Evolutionary conservation across 768 basidiomycete species (phyloP).

Genomic region (Russula abietina): DNA sequence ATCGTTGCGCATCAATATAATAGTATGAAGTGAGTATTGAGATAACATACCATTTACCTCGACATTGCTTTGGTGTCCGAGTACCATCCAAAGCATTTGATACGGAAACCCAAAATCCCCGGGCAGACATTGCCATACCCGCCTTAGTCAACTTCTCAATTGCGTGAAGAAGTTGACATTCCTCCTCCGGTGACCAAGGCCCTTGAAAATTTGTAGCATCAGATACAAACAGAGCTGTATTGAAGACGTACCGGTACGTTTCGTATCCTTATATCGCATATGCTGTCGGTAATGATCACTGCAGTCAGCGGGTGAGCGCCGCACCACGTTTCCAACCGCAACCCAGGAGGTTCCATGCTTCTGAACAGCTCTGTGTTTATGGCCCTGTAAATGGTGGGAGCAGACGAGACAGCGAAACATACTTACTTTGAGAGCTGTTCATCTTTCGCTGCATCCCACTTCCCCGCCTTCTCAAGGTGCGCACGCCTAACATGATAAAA

Average conservation of each 20-base stretch:
- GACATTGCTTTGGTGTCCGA: not conserved
- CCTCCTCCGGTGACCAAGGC: not conserved
- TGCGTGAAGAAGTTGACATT: too few species aligned
- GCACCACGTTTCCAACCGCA: not conserved
- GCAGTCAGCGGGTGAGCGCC: not conserved
- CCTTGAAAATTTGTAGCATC: not conserved
- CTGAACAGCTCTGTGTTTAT: not conserved
- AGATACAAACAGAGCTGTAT: not conserved
- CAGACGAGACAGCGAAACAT: too few species aligned
- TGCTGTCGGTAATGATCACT: not conserved
- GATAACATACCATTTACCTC: not conserved
- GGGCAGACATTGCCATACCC: too few species aligned
- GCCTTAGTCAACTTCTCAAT: too few species aligned
- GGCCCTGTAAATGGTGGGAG: not conserved
- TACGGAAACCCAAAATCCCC: too few species aligned
- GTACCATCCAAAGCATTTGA: too few species aligned
- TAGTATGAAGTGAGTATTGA: too few species aligned
- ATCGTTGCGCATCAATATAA: too few species aligned
- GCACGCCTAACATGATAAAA: not conserved
- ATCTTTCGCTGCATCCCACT: not conserved
- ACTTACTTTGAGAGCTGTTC: not conserved
- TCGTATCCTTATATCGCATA: not conserved
- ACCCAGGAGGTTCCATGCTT: not conserved
- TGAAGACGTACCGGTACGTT: not conserved
- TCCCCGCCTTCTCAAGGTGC: not conserved